A percentile compares a stretch with the other conserved stretches of the same genome.
phyloP scores from a whole-genome alignment of 2,329 filamentous ascomycete species.

The Dryadomyces sulphureus region DNA sequence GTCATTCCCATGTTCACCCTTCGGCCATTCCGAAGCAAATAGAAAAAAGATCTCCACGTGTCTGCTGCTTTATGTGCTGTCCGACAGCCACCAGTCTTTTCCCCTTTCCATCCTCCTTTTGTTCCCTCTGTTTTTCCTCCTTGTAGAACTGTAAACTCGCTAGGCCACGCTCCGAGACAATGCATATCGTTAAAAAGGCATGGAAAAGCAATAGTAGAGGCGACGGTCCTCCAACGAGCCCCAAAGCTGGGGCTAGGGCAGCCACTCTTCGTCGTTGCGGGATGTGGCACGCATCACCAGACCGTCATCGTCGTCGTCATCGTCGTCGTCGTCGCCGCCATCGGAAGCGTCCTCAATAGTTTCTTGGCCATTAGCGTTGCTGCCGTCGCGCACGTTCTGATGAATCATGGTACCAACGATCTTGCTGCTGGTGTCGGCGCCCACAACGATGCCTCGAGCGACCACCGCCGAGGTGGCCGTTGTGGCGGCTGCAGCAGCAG shows the following conservation, averaged over 20 bases:
- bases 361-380: constrained; percentile 3
- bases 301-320: constrained; percentile 42
- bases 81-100: neutral
- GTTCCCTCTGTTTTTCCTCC: neutral
- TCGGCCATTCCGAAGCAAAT: neutral
- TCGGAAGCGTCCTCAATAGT: constrained; percentile 19
- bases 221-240: neutral
- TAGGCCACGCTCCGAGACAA: neutral
- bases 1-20: neutral
- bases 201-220: neutral
- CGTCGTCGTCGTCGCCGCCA: constrained; percentile 26
- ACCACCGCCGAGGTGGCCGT: neutral
- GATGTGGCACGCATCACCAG: constrained; percentile 42
- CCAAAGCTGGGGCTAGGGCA: constrained; percentile 34
- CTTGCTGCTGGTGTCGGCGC: neutral
- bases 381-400: neutral
- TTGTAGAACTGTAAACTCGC: neutral
- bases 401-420: neutral
- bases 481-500: no score
- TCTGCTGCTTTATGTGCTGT: neutral
- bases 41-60: no score
- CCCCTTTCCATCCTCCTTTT: neutral
- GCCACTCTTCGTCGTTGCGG: constrained; percentile 44
- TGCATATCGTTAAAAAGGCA: neutral
- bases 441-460: neutral